phyloP scores from a whole-genome alignment of 1,284 basidiomycete genomes.

The Amylostereum chailletii region DNA sequence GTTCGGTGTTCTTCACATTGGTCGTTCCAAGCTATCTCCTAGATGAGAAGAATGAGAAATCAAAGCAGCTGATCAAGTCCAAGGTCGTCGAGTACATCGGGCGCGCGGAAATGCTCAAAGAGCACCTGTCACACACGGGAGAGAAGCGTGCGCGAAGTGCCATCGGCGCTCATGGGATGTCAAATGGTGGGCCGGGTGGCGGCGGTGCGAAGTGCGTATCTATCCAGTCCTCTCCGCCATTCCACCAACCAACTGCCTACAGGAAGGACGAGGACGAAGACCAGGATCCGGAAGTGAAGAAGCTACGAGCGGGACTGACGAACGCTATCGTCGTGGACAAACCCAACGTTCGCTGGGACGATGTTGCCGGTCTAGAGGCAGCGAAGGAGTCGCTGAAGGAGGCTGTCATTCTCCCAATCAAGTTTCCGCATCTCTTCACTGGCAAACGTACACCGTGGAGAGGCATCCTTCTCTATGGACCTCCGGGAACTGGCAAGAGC shows the following conservation, averaged over 20 bases:
- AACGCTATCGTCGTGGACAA: slow-evolving; percentile 90
- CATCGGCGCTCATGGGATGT: slow-evolving; percentile 72
- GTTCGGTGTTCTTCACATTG: background rate
- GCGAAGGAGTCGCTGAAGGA: slow-evolving; percentile 97
- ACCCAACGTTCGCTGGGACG: slow-evolving; percentile 96
- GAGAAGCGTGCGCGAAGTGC: slow-evolving; percentile 72
- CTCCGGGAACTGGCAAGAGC: slow-evolving; percentile 92
- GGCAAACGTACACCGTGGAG: slow-evolving; percentile 97
- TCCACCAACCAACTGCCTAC: too few relatives aligned
- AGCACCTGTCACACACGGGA: slow-evolving; percentile 55
- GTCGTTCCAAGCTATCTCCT: background rate
- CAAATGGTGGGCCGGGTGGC: slow-evolving; percentile 52
- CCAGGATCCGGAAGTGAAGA: slow-evolving; percentile 90
- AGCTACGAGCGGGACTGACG: slow-evolving; percentile 82
- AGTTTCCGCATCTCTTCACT: slow-evolving; percentile 97
- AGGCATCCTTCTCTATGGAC: slow-evolving; percentile 94
- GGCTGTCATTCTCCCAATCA: slow-evolving; percentile 97
- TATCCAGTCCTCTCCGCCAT: slow-evolving; percentile 3
- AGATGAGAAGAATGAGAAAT: slow-evolving; percentile 97
- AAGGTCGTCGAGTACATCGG: slow-evolving; percentile 93
- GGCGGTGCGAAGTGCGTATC: slow-evolving; percentile 57
- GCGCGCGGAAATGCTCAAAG: slow-evolving; percentile 90
- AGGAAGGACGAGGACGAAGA: slow-evolving; percentile 74
- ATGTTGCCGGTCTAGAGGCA: slow-evolving; percentile 90
- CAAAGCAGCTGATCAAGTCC: slow-evolving; percentile 78